Base-by-base conservation (phyloP, 495 filamentous ascomycete species). In the Tetracladium marchalianum region DNA sequence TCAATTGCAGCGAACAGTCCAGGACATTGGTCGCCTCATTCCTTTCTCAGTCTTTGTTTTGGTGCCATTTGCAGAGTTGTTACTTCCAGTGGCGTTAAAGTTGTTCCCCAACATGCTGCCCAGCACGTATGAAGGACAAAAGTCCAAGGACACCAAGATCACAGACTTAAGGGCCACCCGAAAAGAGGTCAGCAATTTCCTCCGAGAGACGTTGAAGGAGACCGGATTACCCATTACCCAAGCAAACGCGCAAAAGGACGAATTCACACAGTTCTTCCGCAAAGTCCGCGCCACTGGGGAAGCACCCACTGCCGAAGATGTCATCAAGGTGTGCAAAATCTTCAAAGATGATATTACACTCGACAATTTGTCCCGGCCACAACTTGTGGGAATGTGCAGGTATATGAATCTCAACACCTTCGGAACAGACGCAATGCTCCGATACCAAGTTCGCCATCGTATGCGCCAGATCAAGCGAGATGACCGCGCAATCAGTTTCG, bases 391-490 rank as follows among this genome's bases (percentile, higher is more conserved):
- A 33, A 99, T 99, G 76, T 95, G 90, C 70, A 85, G 87, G 13
- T 99, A 99, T 67, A 87, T 99, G 81, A 97, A 96, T 65, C 73
- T 99, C 35, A 93, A 88, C 68, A 87, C 86, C 5, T 95, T 99
- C 60, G 92, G 92, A 49, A 95, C 93, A 15, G 92, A 99, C 63
- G 81, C 83, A 57, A 89, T 97, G 79, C 81, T 99, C 35, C 84
- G 92, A n/a, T 99, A 97, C 67, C 89, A 92, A 59, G 82, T 99
- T 57, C 87, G 92, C 15, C 88, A 95, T 69, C 82, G 90, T 41
- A 97, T 99, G 93, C 82, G 90, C 41, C 92, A 99, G 63, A 97
- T 97, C 72, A 99, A 99, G 78, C 78, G 87, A 36, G 92, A 99
- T 55, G 92, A 99, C 66, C 81, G 81, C 34, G 92, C 90, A 19